Evolutionary conservation across 345 rosid genomes (phyloP), one percentile per base, ranked within the genome.

Genomic region (Atalantia buxifolia): DNA sequence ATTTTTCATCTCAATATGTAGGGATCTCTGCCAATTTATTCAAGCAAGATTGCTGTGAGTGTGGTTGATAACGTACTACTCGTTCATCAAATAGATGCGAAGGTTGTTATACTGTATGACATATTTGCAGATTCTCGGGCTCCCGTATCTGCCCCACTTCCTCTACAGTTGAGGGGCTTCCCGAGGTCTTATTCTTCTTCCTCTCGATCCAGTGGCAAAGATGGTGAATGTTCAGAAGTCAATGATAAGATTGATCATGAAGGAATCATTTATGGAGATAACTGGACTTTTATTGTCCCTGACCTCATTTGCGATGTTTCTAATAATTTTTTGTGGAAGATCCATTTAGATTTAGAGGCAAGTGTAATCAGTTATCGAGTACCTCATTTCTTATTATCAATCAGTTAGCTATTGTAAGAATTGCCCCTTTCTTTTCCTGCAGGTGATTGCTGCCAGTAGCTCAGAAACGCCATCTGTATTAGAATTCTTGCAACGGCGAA

Each of bases 141-240:
- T 81, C 98, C 99, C 33, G 85, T 97, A 82, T 92, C 98, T 85
- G 99, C 99, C 67, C 99, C 99, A 22, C 98, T 97, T 80, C 98
- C 99, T 73, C 84, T 94, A 74, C 82, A 90, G 76, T 85, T 92
- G 87, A 89, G 98, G 87, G 93, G 96, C 80, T 80, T 87, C 53
- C 90, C 86, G 66, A 85, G 92, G 85, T 86, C 94, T 27, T 81
- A 68, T 75, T 70, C 79, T 80, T 75, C 81, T 79, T 87, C 84
- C 13, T 83, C 87, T 33, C 91, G 84, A 80, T 86, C 89, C 74
- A 71, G 80, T 80, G 76, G 67, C 69, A 89, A 82, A 81, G 94
- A 86, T 69, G 77, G 79, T 78, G 93, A 87, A 75, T 85, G 78
- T 84, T 79, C 89, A 33, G 94, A 86, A 80, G 86, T 86, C 78